Conservation (phyloP, 306 rosid species). For the Pueraria montana region DNA sequence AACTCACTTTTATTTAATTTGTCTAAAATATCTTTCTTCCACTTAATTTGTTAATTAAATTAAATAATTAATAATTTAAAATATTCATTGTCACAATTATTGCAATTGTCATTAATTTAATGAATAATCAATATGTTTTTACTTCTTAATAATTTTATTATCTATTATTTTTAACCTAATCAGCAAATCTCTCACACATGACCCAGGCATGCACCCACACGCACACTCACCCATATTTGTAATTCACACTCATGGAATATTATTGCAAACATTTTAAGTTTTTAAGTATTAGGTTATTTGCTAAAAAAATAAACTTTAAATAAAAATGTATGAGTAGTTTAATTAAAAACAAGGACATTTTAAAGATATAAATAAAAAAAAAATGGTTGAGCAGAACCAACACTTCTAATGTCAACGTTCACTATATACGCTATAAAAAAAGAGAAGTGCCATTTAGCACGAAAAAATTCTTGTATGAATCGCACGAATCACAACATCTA, state of each 20-base stretch:
- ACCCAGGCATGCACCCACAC: too few species aligned
- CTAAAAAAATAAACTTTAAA: background rate
- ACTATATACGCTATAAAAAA: too few species aligned
- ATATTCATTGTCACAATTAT: background rate
- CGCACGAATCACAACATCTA: too few species aligned
- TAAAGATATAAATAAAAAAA: background rate
- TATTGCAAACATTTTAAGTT: background rate
- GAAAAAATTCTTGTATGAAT: too few species aligned
- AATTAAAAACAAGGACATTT: too few species aligned
- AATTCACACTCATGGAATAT: background rate
- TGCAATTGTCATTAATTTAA: background rate
- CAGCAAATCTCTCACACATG: too few species aligned
- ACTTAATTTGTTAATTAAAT: background rate
- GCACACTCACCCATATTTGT: background rate
- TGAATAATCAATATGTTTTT: background rate
- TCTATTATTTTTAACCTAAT: background rate
- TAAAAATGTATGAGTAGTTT: too few species aligned
- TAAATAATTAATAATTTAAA: background rate
- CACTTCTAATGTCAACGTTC: background rate
- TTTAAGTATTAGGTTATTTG: background rate
- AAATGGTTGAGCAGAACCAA: background rate
- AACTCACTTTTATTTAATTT: background rate
- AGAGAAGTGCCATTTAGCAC: too few species aligned
- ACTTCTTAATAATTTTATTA: background rate
- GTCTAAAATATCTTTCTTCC: background rate